Evolutionary conservation across 768 basidiomycete species (phyloP), one percentile per base, ranked within the genome.

Genomic region (Trametopsis cervina): DNA sequence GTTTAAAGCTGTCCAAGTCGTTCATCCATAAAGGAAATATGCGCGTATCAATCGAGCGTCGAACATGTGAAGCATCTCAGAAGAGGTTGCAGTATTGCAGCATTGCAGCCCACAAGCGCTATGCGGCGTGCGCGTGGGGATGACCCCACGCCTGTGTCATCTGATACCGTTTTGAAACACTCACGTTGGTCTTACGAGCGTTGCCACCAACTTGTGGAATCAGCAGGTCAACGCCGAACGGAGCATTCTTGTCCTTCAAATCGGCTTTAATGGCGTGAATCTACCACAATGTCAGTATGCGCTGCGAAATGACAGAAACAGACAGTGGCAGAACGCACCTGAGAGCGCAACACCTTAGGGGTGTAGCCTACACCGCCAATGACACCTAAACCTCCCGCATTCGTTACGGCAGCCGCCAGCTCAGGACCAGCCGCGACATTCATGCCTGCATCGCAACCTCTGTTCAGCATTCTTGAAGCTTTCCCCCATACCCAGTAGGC

Each of bases 181-280:
- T 47, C 67, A 87, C 89, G 63, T 94, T 95, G 20, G 93, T 95
- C 74, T 92, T 93, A 53, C 93, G 76, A 10, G 93, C 93, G 54
- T 68, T 81, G 23, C 87, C 89, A 17, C 90, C 92, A 15, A 94
- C 78, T 58, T 89, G 83, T 10, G 93, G 93, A 26, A 96, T 71
- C 36, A 95, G 76, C 42, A 97, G 71, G 62, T 97, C 93, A 40
- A 97, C 90, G 46, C 93, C 93, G 56, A 93, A 97, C 1, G 92
- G 88, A 29, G 76, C 80, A 41, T 81, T 83, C 63, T 81, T 80
- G 68, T 91, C 73, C 53, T 77, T 73, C 22, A 97, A 66, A 60
- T 78, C 75, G 27, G 73, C 72, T 68, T 95, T 94, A 42, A 93
- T 66, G 1, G 74, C 75, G 53, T 72, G 76, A 42, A 89, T 89